A percentile compares a stretch with the other conserved stretches of the same genome.
Conservation (phyloP, 768 basidiomycete species). For the Agrocybe pediades region DNA sequence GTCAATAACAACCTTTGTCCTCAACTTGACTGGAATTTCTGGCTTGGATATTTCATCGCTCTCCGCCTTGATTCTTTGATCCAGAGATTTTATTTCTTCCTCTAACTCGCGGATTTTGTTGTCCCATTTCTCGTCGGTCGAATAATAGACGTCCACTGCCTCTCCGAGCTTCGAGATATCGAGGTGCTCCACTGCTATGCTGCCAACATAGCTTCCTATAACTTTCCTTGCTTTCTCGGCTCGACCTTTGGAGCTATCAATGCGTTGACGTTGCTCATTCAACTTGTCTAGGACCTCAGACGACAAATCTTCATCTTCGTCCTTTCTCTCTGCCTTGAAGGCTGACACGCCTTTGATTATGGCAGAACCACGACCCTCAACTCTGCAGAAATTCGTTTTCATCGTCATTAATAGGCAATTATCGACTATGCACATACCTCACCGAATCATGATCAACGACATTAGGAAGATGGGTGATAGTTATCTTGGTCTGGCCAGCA, state of each 20-base stretch:
- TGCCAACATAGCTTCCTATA: slow-evolving; percentile 12
- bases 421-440: slow-evolving; percentile 25
- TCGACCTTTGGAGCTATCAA: slow-evolving; percentile 1
- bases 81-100: slow-evolving; percentile 15
- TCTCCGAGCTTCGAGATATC: slow-evolving; percentile 17
- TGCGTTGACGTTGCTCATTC: not conserved
- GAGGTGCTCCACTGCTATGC: slow-evolving; percentile 6
- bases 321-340: slow-evolving; percentile 10
- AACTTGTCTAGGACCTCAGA: slow-evolving; percentile 20
- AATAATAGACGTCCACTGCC: slow-evolving; percentile 15
- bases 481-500: slow-evolving; percentile 38
- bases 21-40: slow-evolving; percentile 11
- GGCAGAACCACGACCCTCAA: slow-evolving; percentile 41
- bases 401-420: not conserved
- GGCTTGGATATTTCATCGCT: slow-evolving; percentile 14
- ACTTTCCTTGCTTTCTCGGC: slow-evolving; percentile 21
- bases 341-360: slow-evolving; percentile 44
- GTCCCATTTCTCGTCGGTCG: slow-evolving; percentile 17
- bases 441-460: slow-evolving; percentile 35
- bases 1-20: slow-evolving; percentile 21
- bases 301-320: slow-evolving; percentile 9
- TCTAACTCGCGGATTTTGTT: slow-evolving; percentile 22
- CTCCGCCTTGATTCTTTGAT: slow-evolving; percentile 11
- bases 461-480: slow-evolving; percentile 34
- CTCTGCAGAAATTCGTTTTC: slow-evolving; percentile 24